A percentile compares a stretch with the other conserved stretches of the same genome.
These are phyloP conservation scores for Colletotrichum tofieldiae DNA, from an alignment of 2,329 filamentous ascomycete species.

Conservation along the genomic window DNA sequence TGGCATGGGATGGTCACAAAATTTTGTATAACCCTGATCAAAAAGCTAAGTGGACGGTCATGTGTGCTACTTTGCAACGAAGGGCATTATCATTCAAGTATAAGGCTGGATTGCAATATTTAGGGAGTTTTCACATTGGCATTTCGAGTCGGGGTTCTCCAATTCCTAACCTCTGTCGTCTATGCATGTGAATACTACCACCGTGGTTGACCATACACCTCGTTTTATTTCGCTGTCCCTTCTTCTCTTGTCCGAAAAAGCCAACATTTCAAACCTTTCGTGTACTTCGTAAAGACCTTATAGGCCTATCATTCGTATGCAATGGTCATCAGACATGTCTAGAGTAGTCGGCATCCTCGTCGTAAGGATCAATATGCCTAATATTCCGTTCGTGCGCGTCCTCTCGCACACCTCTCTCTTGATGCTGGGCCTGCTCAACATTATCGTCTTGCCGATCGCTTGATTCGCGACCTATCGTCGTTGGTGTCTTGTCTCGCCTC, in stretches of 20 bases:
- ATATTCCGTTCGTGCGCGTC: neutral
- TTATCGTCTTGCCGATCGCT: neutral
- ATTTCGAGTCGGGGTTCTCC: neutral
- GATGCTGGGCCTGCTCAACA: neutral
- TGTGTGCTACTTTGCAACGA: no score
- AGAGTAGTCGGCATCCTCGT: neutral
- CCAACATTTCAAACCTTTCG: no score
- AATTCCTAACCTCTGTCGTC: neutral
- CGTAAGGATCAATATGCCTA: neutral
- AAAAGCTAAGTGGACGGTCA: neutral
- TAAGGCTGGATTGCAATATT: neutral
- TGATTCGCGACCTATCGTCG: neutral
- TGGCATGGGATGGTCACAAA: no score
- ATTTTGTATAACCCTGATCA: neutral
- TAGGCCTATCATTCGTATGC: neutral
- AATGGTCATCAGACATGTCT: no score
- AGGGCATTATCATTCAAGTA: neutral
- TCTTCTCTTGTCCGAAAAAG: neutral
- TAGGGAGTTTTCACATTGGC: neutral
- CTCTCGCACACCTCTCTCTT: neutral
- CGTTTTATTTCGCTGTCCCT: neutral
- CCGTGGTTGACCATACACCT: neutral
- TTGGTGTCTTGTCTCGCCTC: slow-evolving; percentile 3
- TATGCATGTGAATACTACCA: neutral
- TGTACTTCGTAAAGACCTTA: neutral